A percentile compares a stretch with the other conserved stretches of the same genome.
Evolutionary conservation across 2,329 filamentous ascomycete species (phyloP).

Genomic region (Sarocladium brachiariae): DNA sequence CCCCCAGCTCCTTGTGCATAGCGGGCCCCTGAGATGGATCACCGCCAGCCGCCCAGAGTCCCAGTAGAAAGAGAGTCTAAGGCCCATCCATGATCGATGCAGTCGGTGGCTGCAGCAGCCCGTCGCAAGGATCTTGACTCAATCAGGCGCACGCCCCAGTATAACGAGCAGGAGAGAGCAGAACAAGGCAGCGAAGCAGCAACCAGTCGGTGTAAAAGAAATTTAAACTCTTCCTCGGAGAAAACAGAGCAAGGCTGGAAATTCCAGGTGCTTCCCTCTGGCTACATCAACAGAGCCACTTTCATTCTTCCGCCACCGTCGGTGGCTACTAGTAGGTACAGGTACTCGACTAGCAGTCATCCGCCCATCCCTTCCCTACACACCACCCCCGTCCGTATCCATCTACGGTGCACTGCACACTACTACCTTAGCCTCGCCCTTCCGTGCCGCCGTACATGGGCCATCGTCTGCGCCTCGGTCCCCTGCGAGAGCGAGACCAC

Average conservation of each 20-base stretch:
- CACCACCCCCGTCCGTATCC: too few relatives aligned
- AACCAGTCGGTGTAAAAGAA: too few relatives aligned
- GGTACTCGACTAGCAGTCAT: too few relatives aligned
- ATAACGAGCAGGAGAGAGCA: too few relatives aligned
- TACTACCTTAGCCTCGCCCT: slow-evolving; percentile 1
- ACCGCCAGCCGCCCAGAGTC: not conserved
- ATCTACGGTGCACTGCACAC: not conserved
- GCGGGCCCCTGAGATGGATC: not conserved
- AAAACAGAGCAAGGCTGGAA: too few relatives aligned
- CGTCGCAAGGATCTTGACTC: slow-evolving; percentile 7
- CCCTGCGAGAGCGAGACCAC: slow-evolving; percentile 6
- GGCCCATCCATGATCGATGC: slow-evolving; percentile 1
- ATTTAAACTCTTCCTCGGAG: too few relatives aligned
- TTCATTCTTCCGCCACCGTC: too few relatives aligned
- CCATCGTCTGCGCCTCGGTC: not conserved
- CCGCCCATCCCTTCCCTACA: not conserved
- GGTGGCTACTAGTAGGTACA: too few relatives aligned
- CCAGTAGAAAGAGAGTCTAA: not conserved
- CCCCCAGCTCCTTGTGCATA: not conserved
- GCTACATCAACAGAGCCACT: too few relatives aligned
- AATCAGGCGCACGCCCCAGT: slow-evolving; percentile 1
- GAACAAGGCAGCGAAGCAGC: too few relatives aligned
- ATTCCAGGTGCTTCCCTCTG: too few relatives aligned
- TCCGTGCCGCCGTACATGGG: too few relatives aligned
- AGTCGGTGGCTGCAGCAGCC: slow-evolving; percentile 8